A percentile compares a stretch with the other conserved stretches of the same genome.
These are phyloP conservation scores for Podosphaera xanthii DNA, from an alignment of 2,329 filamentous ascomycete species.

Conservation along the genomic window DNA sequence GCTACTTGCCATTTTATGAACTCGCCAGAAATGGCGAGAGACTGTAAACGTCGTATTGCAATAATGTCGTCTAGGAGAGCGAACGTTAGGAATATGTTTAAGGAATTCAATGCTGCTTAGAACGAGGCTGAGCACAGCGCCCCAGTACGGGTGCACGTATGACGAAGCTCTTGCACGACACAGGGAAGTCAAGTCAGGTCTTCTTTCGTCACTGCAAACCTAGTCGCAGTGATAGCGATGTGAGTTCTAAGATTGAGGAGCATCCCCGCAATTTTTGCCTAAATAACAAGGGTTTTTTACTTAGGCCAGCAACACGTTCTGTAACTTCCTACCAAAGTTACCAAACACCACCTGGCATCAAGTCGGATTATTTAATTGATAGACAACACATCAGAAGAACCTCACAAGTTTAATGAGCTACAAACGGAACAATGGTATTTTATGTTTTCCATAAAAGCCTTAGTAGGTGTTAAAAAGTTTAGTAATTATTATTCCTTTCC, in stretches of 20 bases:
- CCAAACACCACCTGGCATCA: no score
- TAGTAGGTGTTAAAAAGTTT: neutral
- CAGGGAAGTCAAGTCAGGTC: neutral
- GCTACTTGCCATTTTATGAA: constrained; percentile 20
- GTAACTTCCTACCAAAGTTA: no score
- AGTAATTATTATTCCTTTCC: neutral
- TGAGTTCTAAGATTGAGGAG: neutral
- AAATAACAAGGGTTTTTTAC: neutral
- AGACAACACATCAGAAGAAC: neutral
- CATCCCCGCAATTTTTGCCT: neutral
- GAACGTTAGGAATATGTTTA: neutral
- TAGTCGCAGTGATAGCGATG: neutral
- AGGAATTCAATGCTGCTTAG: neutral
- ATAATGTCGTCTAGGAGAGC: neutral
- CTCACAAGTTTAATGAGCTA: neutral
- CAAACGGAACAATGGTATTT: neutral
- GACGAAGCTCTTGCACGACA: neutral
- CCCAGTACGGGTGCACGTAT: constrained; percentile 1
- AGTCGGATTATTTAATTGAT: no score
- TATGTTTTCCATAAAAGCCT: neutral
- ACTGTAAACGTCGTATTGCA: constrained; percentile 10
- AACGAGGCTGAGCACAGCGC: neutral
- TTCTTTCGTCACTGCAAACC: neutral
- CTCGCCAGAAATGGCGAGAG: constrained; percentile 12
- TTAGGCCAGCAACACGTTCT: neutral